Percentiles rank a stretch among this genome's conserved stretches.
Conservation (phyloP, 1,284 basidiomycete genomes). For the Tilletia indica region DNA sequence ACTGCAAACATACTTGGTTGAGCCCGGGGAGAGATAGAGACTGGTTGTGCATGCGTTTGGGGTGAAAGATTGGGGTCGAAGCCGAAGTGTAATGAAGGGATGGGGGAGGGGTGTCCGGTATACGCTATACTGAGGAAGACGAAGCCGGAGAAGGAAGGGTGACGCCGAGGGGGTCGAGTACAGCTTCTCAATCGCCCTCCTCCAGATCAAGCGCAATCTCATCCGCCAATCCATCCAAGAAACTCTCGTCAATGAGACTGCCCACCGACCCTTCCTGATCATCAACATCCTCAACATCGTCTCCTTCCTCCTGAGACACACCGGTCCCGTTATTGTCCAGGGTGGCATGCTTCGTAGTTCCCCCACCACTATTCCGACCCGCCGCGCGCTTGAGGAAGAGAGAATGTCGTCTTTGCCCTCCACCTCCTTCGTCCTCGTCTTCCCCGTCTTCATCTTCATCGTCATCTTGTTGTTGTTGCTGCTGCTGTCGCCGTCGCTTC, state of each 20-base stretch:
- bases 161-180: no score
- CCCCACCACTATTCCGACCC: not conserved
- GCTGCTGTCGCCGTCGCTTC: constrained; percentile 2
- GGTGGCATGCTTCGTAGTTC: no score
- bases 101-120: not conserved
- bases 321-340: no score
- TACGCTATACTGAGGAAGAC: no score
- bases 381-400: constrained; percentile 4
- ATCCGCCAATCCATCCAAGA: constrained; percentile 44
- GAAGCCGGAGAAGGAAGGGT: no score
- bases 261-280: not conserved
- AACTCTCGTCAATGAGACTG: constrained; percentile 31
- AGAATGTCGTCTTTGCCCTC: not conserved
- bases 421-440: constrained; percentile 37
- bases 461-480: constrained; percentile 12
- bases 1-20: no score
- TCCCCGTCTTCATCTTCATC: constrained; percentile 35
- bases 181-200: constrained; percentile 30
- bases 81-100: not conserved
- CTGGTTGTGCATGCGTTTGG: no score
- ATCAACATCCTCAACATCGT: not conserved
- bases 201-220: constrained; percentile 48
- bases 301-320: no score
- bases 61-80: no score
- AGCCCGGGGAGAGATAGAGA: no score